These are phyloP conservation scores for Novymonas esmeraldas DNA, from an alignment of 208 protist species.

Conservation along the genomic window DNA sequence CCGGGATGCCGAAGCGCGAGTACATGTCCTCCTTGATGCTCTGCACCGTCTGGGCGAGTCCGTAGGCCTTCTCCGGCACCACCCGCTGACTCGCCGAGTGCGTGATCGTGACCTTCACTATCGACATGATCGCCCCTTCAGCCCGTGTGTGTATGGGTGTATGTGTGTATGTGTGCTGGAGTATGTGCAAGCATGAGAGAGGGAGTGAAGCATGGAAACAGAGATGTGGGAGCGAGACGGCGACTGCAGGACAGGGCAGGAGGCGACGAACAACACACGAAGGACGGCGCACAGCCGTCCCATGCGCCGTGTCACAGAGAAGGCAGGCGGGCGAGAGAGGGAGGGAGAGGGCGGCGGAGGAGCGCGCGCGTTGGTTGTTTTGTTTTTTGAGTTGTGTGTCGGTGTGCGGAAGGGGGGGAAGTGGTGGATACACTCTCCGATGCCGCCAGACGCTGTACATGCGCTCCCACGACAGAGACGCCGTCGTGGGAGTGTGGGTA, in stretches of 20 bases:
- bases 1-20: conserved; percentile 80
- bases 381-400: too few relatives aligned
- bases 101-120: conserved; percentile 82
- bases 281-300: too few relatives aligned
- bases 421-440: too few relatives aligned
- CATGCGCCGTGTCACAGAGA: too few relatives aligned
- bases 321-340: too few relatives aligned
- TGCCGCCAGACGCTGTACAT: too few relatives aligned
- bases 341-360: background rate
- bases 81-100: conserved; percentile 76
- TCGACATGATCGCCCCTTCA: conserved; percentile 51
- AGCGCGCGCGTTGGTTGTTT: background rate
- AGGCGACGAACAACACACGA: too few relatives aligned
- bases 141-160: conserved; percentile 1
- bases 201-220: background rate
- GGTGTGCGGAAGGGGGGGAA: too few relatives aligned
- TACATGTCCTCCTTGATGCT: conserved; percentile 83
- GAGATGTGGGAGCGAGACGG: too few relatives aligned
- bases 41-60: conserved; percentile 70
- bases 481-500: too few relatives aligned
- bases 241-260: background rate
- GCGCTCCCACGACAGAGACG: too few relatives aligned
- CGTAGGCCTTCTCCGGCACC: conserved; percentile 91
- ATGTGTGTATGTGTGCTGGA: conserved; percentile 13
- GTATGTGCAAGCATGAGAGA: background rate